Conservation (phyloP, 1,284 basidiomycete species). For the Ceraceosorus bombacis region DNA sequence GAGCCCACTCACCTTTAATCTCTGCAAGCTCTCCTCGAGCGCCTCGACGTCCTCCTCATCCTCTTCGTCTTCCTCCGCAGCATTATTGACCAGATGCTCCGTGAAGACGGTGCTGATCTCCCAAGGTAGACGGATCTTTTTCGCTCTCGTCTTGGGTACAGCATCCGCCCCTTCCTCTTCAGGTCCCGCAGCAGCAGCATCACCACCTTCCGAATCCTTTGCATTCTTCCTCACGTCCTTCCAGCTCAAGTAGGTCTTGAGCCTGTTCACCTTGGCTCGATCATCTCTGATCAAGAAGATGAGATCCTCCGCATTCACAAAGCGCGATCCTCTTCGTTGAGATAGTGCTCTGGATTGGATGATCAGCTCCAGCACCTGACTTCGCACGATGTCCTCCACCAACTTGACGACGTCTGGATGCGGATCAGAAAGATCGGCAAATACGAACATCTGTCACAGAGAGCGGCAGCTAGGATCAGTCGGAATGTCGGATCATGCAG, state of each 20-base stretch:
- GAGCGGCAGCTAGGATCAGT: neutral
- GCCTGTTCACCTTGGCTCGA: slow-evolving; percentile 82
- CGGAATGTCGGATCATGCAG: neutral
- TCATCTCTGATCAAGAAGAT: slow-evolving; percentile 95
- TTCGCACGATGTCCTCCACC: slow-evolving; percentile 90
- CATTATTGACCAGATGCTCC: slow-evolving; percentile 22
- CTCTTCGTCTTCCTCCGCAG: slow-evolving; percentile 77
- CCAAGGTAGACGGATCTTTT: slow-evolving; percentile 93
- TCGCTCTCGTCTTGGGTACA: slow-evolving; percentile 76
- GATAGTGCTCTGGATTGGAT: slow-evolving; percentile 80
- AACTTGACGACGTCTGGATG: slow-evolving; percentile 77
- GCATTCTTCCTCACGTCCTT: slow-evolving; percentile 94
- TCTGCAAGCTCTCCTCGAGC: slow-evolving; percentile 81
- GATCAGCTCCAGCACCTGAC: slow-evolving; percentile 90
- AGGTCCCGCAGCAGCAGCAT: slow-evolving; percentile 60
- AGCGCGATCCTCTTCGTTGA: slow-evolving; percentile 71
- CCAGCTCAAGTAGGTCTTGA: slow-evolving; percentile 93
- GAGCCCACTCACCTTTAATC: slow-evolving; percentile 58
- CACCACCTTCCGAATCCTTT: slow-evolving; percentile 62
- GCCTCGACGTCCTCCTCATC: slow-evolving; percentile 88
- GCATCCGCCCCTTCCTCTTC: slow-evolving; percentile 53
- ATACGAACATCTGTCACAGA: slow-evolving; percentile 76
- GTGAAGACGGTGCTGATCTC: slow-evolving; percentile 85
- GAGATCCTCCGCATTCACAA: slow-evolving; percentile 83
- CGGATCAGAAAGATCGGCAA: slow-evolving; percentile 87